A percentile compares a stretch with the other conserved stretches of the same genome.
Conservation (phyloP, 495 filamentous ascomycete genomes). For the Geoglossum glabrum region DNA sequence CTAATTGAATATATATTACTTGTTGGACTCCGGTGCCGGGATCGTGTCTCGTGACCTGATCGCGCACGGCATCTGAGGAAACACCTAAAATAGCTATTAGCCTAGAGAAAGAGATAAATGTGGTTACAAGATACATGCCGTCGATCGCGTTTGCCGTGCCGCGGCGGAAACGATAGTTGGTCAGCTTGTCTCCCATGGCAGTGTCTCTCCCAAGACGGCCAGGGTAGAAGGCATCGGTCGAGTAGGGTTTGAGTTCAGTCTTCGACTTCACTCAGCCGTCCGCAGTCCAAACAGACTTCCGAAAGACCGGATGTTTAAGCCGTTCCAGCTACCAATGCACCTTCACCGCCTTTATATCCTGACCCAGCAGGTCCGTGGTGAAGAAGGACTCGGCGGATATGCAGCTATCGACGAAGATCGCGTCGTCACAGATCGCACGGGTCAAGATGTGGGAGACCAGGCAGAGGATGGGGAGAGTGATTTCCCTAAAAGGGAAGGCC, state of each 20-base stretch:
- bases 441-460: conserved; percentile 11
- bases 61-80: conserved; percentile 8
- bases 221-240: conserved; percentile 7
- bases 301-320: conserved; percentile 11
- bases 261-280: conserved; percentile 8
- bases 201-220: conserved; percentile 7
- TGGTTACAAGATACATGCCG: conserved; percentile 6
- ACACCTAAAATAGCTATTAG: conserved; percentile 8
- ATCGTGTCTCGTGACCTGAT: conserved; percentile 10
- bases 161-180: conserved; percentile 11
- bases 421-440: conserved; percentile 9
- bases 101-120: background rate
- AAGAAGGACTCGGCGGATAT: conserved; percentile 12
- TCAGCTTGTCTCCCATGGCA: conserved; percentile 12
- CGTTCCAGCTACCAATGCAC: conserved; percentile 11
- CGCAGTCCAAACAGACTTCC: conserved; percentile 1
- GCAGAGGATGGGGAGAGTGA: conserved; percentile 11
- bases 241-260: conserved; percentile 7
- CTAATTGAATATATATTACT: conserved; percentile 7
- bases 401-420: conserved; percentile 10
- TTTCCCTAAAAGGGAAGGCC: conserved; percentile 12
- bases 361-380: conserved; percentile 2
- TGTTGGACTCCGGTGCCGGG: conserved; percentile 5
- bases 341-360: conserved; percentile 7
- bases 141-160: conserved; percentile 9